Percentiles rank a stretch among this genome's conserved stretches.
Evolutionary conservation across 1,284 basidiomycete species (phyloP).

Genomic region (Fomes fomentarius): DNA sequence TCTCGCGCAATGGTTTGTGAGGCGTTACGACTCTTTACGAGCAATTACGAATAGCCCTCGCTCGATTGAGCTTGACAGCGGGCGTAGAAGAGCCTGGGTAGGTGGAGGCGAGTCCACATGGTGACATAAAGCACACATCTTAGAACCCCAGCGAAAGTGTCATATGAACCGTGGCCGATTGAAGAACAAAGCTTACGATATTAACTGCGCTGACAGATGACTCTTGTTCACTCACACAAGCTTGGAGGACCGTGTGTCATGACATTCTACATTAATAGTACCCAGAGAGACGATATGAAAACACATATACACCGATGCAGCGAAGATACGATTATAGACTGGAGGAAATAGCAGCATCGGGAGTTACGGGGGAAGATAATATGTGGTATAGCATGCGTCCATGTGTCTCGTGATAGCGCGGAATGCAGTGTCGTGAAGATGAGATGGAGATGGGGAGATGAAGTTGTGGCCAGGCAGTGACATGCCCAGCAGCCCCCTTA

Average conservation of each 20-base stretch:
- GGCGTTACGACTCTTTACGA: constrained; percentile 10
- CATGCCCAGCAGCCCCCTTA: constrained; percentile 21
- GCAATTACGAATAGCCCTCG: constrained; percentile 9
- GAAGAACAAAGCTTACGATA: neutral
- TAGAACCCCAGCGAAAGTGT: too few relatives aligned
- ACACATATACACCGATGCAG: constrained; percentile 27
- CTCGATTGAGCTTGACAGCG: constrained; percentile 3
- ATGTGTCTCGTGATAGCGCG: constrained; percentile 28
- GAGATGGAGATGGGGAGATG: constrained; percentile 18
- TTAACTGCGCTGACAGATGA: too few relatives aligned
- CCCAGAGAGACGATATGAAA: constrained; percentile 23
- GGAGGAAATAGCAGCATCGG: constrained; percentile 22
- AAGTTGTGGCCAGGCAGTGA: constrained; percentile 18
- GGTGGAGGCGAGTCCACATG: constrained; percentile 8
- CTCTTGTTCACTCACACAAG: too few relatives aligned
- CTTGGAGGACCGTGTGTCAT: too few relatives aligned
- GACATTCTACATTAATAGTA: constrained; percentile 29
- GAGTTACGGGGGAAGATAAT: constrained; percentile 25
- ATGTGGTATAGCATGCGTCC: constrained; percentile 35
- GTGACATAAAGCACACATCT: constrained; percentile 4
- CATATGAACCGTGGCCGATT: too few relatives aligned
- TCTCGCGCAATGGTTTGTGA: constrained; percentile 10
- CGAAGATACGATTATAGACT: constrained; percentile 15
- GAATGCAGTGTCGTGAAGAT: constrained; percentile 25
- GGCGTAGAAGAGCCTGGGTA: constrained; percentile 16